phyloP scores from a whole-genome alignment of 139 green algal species.

The Yamagishiella unicocca region DNA sequence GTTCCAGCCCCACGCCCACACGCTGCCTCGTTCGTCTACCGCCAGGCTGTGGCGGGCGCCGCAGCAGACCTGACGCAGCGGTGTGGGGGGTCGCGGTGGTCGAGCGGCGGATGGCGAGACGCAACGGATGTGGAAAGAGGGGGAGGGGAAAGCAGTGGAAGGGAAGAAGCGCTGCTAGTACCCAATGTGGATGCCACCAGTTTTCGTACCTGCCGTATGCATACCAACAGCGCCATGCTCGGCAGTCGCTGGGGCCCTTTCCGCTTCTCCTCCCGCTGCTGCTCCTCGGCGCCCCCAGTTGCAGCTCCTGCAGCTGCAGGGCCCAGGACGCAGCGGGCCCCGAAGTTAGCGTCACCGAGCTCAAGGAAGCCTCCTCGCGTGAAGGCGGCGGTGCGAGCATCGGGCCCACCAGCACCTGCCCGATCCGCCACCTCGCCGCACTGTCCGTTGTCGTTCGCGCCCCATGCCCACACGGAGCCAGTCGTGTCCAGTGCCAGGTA shows the following conservation, averaged over 20 bases:
- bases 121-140: too few species aligned
- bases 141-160: too few species aligned
- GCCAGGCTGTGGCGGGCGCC: constrained; percentile 33
- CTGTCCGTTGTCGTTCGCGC: not conserved
- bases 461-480: constrained; percentile 4
- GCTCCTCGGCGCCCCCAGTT: not conserved
- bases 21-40: constrained; percentile 11
- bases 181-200: too few species aligned
- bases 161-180: too few species aligned
- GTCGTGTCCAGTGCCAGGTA: not conserved
- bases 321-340: too few species aligned
- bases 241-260: not conserved
- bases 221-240: not conserved
- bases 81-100: not conserved
- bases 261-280: not conserved
- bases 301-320: not conserved
- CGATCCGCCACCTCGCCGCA: not conserved
- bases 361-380: too few species aligned
- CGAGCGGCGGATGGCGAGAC: too few species aligned
- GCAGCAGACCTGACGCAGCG: not conserved
- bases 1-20: constrained; percentile 43
- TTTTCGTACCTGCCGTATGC: not conserved
- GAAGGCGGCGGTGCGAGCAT: too few species aligned
- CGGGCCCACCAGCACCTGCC: too few species aligned
- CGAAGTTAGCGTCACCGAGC: too few species aligned